Conservation (phyloP, 2,329 filamentous ascomycete species). For the Colletotrichum sp. region DNA sequence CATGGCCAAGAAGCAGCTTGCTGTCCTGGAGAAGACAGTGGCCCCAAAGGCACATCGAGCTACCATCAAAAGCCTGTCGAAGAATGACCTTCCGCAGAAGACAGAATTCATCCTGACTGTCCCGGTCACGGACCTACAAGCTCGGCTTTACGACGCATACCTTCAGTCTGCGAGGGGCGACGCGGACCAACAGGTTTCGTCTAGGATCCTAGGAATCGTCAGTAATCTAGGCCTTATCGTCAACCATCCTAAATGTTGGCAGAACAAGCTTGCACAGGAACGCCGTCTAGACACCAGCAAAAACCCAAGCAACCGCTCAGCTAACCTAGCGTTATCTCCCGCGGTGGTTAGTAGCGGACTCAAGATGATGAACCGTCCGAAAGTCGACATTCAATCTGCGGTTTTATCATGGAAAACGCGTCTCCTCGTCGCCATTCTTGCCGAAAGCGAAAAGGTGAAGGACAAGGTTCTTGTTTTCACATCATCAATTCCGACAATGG, state of each 20-base stretch:
- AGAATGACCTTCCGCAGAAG: slow-evolving; percentile 73
- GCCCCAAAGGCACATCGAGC: slow-evolving; percentile 79
- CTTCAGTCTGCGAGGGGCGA: slow-evolving; percentile 28
- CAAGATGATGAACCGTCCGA: slow-evolving; percentile 39
- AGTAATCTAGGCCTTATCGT: slow-evolving; percentile 52
- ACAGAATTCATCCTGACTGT: slow-evolving; percentile 83
- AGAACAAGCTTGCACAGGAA: slow-evolving; percentile 35
- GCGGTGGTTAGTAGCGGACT: slow-evolving; percentile 26
- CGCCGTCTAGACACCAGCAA: not conserved
- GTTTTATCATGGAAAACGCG: slow-evolving; percentile 71
- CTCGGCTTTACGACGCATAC: slow-evolving; percentile 61
- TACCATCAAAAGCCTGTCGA: slow-evolving; percentile 68
- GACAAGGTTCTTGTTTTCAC: slow-evolving; percentile 87
- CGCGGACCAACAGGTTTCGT: not conserved
- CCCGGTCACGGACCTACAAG: slow-evolving; percentile 71
- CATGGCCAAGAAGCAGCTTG: slow-evolving; percentile 68
- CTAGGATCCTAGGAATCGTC: slow-evolving; percentile 38
- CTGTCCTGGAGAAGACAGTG: slow-evolving; percentile 73
- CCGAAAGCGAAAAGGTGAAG: slow-evolving; percentile 61
- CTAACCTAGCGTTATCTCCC: not conserved
- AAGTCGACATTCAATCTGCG: slow-evolving; percentile 45
- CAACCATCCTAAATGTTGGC: slow-evolving; percentile 57
- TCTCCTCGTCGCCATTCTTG: slow-evolving; percentile 72
- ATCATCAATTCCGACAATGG: slow-evolving; percentile 71
- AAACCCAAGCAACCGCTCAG: not conserved